A percentile compares a stretch with the other conserved stretches of the same genome.
Conservation (phyloP, 1,284 basidiomycete species). For the Ceratobasidium sp. region DNA sequence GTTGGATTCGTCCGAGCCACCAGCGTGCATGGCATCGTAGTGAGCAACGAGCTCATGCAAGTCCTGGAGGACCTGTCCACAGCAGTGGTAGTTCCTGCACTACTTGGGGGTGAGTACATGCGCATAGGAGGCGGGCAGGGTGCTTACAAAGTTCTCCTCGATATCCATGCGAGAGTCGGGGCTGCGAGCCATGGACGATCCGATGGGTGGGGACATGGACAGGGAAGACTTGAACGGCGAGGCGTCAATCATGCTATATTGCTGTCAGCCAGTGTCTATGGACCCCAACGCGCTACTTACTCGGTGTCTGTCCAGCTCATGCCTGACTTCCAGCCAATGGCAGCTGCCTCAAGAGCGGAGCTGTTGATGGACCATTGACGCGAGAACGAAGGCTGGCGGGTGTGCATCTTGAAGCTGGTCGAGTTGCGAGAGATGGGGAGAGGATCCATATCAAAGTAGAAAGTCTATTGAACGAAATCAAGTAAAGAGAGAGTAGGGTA, state of each 20-base stretch:
- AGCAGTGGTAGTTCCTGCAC: constrained; percentile 35
- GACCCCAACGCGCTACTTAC: not conserved
- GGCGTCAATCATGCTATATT: constrained; percentile 10
- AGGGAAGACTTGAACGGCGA: constrained; percentile 24
- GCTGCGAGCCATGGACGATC: constrained; percentile 21
- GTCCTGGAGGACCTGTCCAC: constrained; percentile 24
- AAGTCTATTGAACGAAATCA: constrained; percentile 30
- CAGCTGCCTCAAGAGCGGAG: constrained; percentile 20
- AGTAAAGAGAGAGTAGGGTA: constrained; percentile 34
- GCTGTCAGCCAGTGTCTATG: constrained; percentile 3
- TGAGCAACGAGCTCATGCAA: constrained; percentile 35
- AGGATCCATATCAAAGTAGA: constrained; percentile 31
- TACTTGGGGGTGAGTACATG: not conserved
- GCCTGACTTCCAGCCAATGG: constrained; percentile 18
- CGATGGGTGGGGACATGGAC: constrained; percentile 28
- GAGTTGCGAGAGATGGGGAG: constrained; percentile 18
- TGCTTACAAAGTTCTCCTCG: constrained; percentile 31
- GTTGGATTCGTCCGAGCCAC: constrained; percentile 10
- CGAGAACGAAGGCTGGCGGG: constrained; percentile 34
- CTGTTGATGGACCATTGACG: constrained; percentile 36
- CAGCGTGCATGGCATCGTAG: constrained; percentile 18
- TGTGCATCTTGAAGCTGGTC: constrained; percentile 32
- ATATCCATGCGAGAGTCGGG: constrained; percentile 34
- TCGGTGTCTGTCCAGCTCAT: constrained; percentile 32
- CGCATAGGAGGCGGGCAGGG: not conserved